These are phyloP conservation scores for Polychaeton citri DNA, from an alignment of 2,329 filamentous ascomycete genomes.

Conservation along the genomic window DNA sequence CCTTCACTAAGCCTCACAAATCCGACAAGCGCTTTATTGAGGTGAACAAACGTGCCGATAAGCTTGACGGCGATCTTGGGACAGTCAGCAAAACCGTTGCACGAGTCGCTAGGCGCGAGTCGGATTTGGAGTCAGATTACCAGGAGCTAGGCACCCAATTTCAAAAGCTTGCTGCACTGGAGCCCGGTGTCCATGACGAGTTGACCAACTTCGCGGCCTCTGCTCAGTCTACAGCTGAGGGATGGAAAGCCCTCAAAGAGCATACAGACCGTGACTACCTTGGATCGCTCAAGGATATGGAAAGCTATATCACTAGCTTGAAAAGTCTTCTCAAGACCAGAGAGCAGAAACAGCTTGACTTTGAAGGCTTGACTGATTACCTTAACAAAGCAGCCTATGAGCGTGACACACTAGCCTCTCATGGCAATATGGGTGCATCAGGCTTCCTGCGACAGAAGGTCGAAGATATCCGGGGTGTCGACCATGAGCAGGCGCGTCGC, in stretches of 20 bases:
- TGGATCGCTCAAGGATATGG: constrained; percentile 85
- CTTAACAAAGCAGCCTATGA: constrained; percentile 81
- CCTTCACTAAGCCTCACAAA: constrained; percentile 92
- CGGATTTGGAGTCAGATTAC: constrained; percentile 78
- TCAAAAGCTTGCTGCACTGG: constrained; percentile 78
- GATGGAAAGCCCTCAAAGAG: constrained; percentile 70
- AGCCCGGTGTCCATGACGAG: constrained; percentile 71
- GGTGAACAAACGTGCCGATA: constrained; percentile 82
- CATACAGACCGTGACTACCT: constrained; percentile 94
- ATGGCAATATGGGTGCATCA: constrained; percentile 55
- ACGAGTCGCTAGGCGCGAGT: constrained; percentile 73
- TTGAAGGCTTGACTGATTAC: constrained; percentile 90
- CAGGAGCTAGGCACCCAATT: constrained; percentile 86
- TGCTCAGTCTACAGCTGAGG: constrained; percentile 68
- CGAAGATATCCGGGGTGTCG: constrained; percentile 90
- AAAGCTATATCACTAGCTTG: constrained; percentile 77
- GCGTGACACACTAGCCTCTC: constrained; percentile 62
- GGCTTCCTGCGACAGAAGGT: constrained; percentile 88
- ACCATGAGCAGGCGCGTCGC: constrained; percentile 81
- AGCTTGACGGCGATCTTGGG: constrained; percentile 81
- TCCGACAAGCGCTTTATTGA: constrained; percentile 90
- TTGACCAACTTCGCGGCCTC: constrained; percentile 78
- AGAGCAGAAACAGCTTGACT: constrained; percentile 96
- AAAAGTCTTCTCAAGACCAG: constrained; percentile 82
- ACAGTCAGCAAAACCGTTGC: constrained; percentile 95